phyloP scores from a whole-genome alignment of 148 eudicot species.

The Polygonum maritimum region DNA sequence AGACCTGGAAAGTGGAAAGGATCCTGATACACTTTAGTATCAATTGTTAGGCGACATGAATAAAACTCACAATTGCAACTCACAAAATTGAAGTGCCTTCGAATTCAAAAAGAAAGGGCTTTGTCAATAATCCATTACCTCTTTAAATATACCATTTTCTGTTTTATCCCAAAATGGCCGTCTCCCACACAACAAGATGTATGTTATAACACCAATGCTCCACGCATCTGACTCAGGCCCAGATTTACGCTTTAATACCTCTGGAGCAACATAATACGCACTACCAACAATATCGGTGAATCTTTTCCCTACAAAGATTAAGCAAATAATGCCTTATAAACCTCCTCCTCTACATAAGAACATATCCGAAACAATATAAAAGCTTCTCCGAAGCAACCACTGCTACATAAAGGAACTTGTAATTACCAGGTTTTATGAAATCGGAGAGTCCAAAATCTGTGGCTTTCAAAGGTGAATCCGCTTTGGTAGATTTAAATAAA shows the following conservation, averaged over 20 bases:
- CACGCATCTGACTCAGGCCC: slow-evolving; percentile 99
- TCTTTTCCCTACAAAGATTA: slow-evolving; percentile 54
- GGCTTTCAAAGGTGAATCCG: slow-evolving; percentile 77
- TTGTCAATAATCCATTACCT: slow-evolving; percentile 29
- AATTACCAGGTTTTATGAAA: slow-evolving; percentile 84
- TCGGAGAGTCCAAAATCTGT: slow-evolving; percentile 97
- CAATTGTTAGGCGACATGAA: not conserved
- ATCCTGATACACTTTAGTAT: not conserved
- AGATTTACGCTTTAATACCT: slow-evolving; percentile 85
- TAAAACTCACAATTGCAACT: not conserved
- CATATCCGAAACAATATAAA: not conserved
- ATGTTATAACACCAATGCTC: slow-evolving; percentile 98
- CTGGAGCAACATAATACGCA: slow-evolving; percentile 98
- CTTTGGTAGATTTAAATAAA: slow-evolving; percentile 74
- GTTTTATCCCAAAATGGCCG: slow-evolving; percentile 99
- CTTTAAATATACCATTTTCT: slow-evolving; percentile 92
- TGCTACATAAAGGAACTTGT: not conserved
- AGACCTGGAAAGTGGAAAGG: not conserved
- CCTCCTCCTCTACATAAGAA: not conserved
- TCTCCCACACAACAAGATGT: slow-evolving; percentile 92
- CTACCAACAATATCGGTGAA: slow-evolving; percentile 93
- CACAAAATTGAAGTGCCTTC: not conserved
- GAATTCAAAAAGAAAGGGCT: not conserved
- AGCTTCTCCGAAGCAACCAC: not conserved
- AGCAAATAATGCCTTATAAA: not conserved